Percentiles rank a stretch among this genome's conserved stretches.
These are phyloP conservation scores for Phaffia australis DNA, from an alignment of 768 basidiomycete genomes.

Conservation along the genomic window DNA sequence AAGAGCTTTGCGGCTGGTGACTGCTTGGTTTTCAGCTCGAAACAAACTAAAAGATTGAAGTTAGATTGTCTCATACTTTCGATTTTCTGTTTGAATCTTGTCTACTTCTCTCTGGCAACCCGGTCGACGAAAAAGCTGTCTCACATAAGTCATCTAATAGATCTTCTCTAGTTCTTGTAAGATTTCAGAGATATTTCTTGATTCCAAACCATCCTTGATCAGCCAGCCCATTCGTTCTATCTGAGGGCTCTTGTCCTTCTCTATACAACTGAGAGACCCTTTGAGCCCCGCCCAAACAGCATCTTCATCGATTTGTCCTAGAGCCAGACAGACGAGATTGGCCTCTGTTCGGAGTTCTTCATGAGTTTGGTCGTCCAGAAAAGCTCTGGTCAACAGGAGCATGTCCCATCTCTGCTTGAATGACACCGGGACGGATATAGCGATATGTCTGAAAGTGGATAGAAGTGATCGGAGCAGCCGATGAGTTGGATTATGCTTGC, in stretches of 20 bases:
- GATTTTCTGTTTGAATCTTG: no score
- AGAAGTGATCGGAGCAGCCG: conserved; percentile 67
- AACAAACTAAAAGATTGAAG: no score
- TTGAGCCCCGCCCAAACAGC: conserved; percentile 53
- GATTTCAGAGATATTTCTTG: background rate
- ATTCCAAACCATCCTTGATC: conserved; percentile 13
- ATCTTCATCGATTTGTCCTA: conserved; percentile 59
- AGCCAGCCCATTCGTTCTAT: conserved; percentile 14
- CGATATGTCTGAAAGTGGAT: conserved; percentile 58
- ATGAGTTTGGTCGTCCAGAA: conserved; percentile 56
- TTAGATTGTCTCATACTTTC: no score
- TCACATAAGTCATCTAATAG: no score
- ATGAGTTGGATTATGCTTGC: conserved; percentile 42
- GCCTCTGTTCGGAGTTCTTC: conserved; percentile 63
- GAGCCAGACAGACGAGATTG: conserved; percentile 51
- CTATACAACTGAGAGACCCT: background rate
- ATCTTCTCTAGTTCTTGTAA: background rate
- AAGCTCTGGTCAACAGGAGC: conserved; percentile 61
- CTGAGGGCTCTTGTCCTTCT: background rate
- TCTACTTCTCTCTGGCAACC: no score
- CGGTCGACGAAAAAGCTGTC: no score
- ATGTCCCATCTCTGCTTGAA: conserved; percentile 73
- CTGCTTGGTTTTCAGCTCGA: no score
- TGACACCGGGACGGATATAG: conserved; percentile 53
- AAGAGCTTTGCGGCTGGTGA: no score